phyloP scores from a whole-genome alignment of 306 rosid genomes.

The Prinsepia uniflora region DNA sequence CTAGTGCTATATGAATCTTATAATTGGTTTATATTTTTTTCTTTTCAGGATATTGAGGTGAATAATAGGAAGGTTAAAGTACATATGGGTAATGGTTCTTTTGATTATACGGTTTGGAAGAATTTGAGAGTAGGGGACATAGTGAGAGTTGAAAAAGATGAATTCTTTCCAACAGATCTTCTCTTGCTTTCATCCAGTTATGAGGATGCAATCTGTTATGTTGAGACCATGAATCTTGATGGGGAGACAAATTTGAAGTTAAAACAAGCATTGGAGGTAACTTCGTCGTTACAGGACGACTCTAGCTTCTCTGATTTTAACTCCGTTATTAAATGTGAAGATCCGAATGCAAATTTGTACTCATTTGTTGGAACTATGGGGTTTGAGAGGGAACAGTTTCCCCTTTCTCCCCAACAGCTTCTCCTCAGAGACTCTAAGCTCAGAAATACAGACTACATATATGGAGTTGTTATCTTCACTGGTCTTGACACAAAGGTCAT shows the following conservation, averaged over 20 bases:
- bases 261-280: slow-evolving; percentile 81
- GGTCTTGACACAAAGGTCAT: slow-evolving; percentile 90
- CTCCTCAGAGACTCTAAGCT: slow-evolving; percentile 94
- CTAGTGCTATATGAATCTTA: slow-evolving; percentile 15
- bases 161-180: slow-evolving; percentile 91
- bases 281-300: slow-evolving; percentile 57
- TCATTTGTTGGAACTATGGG: slow-evolving; percentile 78
- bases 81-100: slow-evolving; percentile 53
- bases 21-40: slow-evolving; percentile 3
- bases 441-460: slow-evolving; percentile 78
- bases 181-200: slow-evolving; percentile 83
- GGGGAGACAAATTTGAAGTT: slow-evolving; percentile 93
- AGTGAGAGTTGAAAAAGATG: slow-evolving; percentile 75
- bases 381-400: slow-evolving; percentile 46
- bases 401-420: slow-evolving; percentile 85
- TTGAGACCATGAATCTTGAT: slow-evolving; percentile 95
- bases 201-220: slow-evolving; percentile 88
- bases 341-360: slow-evolving; percentile 89
- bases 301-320: slow-evolving; percentile 41
- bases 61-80: slow-evolving; percentile 74
- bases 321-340: slow-evolving; percentile 81
- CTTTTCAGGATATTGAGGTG: slow-evolving; percentile 69
- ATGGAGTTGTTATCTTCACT: slow-evolving; percentile 77
- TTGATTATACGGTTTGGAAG: slow-evolving; percentile 67
- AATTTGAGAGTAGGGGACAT: slow-evolving; percentile 82